Base-by-base conservation (phyloP, 1,284 basidiomycete genomes). In the Sphaerobolus stellatus region DNA sequence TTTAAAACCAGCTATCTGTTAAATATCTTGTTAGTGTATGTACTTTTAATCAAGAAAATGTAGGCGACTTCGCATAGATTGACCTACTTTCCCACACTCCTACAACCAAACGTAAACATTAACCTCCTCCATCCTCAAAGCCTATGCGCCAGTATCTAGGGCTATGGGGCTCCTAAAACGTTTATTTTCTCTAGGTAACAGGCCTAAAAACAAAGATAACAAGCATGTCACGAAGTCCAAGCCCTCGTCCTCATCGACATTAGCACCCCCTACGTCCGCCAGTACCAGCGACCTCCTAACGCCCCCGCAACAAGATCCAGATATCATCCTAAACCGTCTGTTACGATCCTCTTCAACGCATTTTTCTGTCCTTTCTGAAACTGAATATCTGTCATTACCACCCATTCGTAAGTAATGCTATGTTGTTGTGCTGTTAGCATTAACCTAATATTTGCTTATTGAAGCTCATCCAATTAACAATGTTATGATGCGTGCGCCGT, bases 341-440 rank as follows among this genome's bases (percentile, higher is more conserved):
- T 67, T 90, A 27, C 80, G 88, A 41, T 88, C 87, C 1, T 84
- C 86, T 8, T 90, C 88, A 8, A 77, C 83, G 40, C 80, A 83
- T 50, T 85, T 77, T 68, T 73, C 77, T 5, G 77, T 79, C 22
- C 77, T 80, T 40, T 68, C 77, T 7, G 81, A 83, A 61, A 66
- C 78, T 7, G 80, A 83, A 65, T 80, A 82, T 62, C 64, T 73
- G 24, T 73, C 76, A 38, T 66, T 88, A 9, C 82, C 86, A 20
- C 85, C 85, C 54, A 68, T 89, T 59, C 85, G 88, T 90, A 64
- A 72, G 88, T 76, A 16, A 11, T 9, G 14, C 30, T 30, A 5
- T 43, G 24, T 47, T 27, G 52, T 51, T 18, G 14, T 41, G 48
- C 33, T 50, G 29, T n/a, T n/a, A n/a, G n/a, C n/a, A n/a, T n/a